phyloP scores from a whole-genome alignment of 179 eudicot genomes.

The Heliamphora pulchella region DNA sequence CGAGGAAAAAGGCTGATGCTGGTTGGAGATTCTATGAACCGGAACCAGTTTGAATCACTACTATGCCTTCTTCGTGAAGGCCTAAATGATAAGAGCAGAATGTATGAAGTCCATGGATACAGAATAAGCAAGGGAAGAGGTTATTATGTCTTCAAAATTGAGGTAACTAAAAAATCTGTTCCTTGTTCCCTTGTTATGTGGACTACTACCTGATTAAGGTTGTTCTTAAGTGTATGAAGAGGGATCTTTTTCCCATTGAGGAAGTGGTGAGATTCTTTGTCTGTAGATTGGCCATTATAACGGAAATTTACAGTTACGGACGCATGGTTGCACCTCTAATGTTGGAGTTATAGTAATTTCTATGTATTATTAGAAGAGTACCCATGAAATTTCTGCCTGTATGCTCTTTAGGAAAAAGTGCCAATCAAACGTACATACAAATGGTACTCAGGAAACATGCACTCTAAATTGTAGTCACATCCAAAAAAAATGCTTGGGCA shows the following conservation, averaged over 20 bases:
- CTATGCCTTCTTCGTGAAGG: constrained; percentile 78
- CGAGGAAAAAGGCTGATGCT: constrained; percentile 80
- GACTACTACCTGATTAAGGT: background rate
- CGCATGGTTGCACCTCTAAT: background rate
- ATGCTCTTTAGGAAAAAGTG: background rate
- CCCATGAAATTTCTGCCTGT: background rate
- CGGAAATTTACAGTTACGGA: background rate
- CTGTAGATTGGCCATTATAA: background rate
- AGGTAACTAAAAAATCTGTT: constrained; percentile 38
- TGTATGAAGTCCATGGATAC: constrained; percentile 87
- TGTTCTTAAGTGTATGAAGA: background rate
- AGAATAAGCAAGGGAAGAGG: constrained; percentile 93
- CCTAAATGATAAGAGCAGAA: constrained; percentile 61
- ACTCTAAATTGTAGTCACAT: background rate
- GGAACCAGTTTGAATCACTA: constrained; percentile 96
- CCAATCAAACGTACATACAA: background rate
- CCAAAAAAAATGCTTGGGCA: constrained; percentile 24
- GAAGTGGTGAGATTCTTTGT: background rate
- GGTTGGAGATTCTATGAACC: constrained; percentile 92
- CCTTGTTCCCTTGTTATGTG: background rate
- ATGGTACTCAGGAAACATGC: background rate
- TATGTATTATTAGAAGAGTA: background rate
- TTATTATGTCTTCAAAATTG: constrained; percentile 68
- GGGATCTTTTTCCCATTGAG: background rate
- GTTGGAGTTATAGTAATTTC: background rate